A percentile compares a stretch with the other conserved stretches of the same genome.
These are phyloP conservation scores for Debaryomycetaceae sp. DNA, from an alignment of 1,139 yeast genomes.

Conservation along the genomic window DNA sequence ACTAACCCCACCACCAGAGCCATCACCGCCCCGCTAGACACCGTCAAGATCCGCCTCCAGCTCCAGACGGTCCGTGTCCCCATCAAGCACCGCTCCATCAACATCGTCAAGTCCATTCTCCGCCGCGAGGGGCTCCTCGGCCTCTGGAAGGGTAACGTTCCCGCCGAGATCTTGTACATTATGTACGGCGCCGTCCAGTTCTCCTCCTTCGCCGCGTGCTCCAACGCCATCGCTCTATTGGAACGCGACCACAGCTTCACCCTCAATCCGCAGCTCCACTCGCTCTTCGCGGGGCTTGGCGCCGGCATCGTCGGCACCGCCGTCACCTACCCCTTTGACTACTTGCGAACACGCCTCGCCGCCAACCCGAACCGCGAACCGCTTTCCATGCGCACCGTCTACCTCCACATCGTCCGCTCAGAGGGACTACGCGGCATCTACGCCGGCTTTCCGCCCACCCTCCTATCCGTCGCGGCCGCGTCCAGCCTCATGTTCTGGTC, in stretches of 20 bases:
- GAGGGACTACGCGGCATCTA: conserved; percentile 54
- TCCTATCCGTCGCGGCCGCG: conserved; percentile 51
- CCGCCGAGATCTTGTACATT: conserved; percentile 81
- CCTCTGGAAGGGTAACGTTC: conserved; percentile 91
- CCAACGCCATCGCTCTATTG: conserved; percentile 23
- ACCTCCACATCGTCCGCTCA: conserved; percentile 25
- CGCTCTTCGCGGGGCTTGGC: conserved; percentile 58
- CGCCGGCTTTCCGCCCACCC: conserved; percentile 53
- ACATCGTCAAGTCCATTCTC: conserved; percentile 19
- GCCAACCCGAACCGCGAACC: conserved; percentile 39
- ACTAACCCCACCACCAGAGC: conserved; percentile 26
- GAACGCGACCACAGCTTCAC: conserved; percentile 15
- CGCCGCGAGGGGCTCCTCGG: conserved; percentile 33
- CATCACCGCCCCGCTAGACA: conserved; percentile 83
- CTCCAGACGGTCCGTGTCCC: no score
- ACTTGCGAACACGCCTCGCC: conserved; percentile 74
- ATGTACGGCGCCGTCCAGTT: conserved; percentile 82
- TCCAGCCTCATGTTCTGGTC: conserved; percentile 64
- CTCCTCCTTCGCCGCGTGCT: conserved; percentile 52
- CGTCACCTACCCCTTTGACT: conserved; percentile 78
- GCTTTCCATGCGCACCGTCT: conserved; percentile 33
- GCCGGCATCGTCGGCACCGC: conserved; percentile 71
- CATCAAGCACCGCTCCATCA: no score
- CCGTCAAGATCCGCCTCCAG: conserved; percentile 78
- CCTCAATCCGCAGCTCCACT: conserved; percentile 31